phyloP scores from a whole-genome alignment of 257 asterid genomes.

The Solanum chilense region DNA sequence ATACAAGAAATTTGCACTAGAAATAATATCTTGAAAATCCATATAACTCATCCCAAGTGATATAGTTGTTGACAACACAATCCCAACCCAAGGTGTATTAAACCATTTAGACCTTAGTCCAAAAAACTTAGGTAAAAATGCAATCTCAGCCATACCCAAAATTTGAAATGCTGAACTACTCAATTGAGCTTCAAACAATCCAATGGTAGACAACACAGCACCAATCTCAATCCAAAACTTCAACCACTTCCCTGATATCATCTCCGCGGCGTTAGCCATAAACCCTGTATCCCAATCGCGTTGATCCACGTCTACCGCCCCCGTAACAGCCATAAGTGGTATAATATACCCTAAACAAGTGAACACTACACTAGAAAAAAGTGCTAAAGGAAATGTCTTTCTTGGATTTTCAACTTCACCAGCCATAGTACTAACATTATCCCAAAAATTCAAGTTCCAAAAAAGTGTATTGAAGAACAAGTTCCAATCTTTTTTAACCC shows the following conservation, averaged over 20 bases:
- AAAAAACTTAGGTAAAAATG: slow-evolving; percentile 26
- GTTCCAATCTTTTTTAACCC: slow-evolving; percentile 46
- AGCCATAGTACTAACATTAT: slow-evolving; percentile 56
- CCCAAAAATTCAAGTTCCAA: slow-evolving; percentile 75
- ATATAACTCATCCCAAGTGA: slow-evolving; percentile 33
- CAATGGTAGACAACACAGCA: slow-evolving; percentile 38
- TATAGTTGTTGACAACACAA: slow-evolving; percentile 27
- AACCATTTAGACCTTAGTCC: slow-evolving; percentile 36
- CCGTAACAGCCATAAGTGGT: slow-evolving; percentile 47
- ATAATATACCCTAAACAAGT: slow-evolving; percentile 51
- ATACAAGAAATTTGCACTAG: slow-evolving; percentile 49
- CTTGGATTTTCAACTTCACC: slow-evolving; percentile 63
- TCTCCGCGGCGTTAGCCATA: slow-evolving; percentile 39
- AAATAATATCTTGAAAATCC: slow-evolving; percentile 22
- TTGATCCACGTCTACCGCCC: slow-evolving; percentile 43
- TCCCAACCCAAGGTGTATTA: slow-evolving; percentile 64
- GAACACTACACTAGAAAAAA: slow-evolving; percentile 35
- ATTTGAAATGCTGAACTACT: slow-evolving; percentile 46
- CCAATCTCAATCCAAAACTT: slow-evolving; percentile 56
- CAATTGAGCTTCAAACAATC: slow-evolving; percentile 46
- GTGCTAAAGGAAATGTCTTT: slow-evolving; percentile 41
- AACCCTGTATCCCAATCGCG: slow-evolving; percentile 31
- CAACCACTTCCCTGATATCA: slow-evolving; percentile 47
- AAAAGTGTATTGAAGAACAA: slow-evolving; percentile 57
- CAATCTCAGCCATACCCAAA: slow-evolving; percentile 55